Evolutionary conservation across 371 early-diverging fungal genomes (phyloP), one percentile per base, ranked within the genome.

Genomic region (Blakeslea trispora): DNA sequence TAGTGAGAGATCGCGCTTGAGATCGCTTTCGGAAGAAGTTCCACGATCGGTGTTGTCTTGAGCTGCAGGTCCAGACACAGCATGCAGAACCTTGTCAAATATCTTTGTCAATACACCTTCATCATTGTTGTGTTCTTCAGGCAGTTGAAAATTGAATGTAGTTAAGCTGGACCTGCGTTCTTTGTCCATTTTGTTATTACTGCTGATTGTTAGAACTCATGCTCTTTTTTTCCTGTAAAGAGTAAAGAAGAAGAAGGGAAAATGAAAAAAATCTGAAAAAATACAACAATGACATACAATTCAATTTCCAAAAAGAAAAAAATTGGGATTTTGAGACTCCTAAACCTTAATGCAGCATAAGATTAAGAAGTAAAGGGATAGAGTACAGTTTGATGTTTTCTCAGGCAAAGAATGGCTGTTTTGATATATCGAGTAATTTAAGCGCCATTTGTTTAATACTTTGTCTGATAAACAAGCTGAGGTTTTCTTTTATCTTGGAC

Each of bases 21-120:
- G 44, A 48, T 34, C 39, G 13, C 21, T 22, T 28, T 13, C 24
- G n/a, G 10, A 28, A 5, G 53, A 11, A 28, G 42, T 18, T 28
- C 55, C 53, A 43, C 49, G 35, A 19, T 32, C 35, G 2, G 45
- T 28, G 14, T 23, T 55, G 31, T 45, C 35, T 32, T 48, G 40
- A 49, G 23, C 40, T 32, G 54, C 17, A 18, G 59, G 63, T 19
- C 72, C 77, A 17, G 71, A 68, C 50, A 78, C 79, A 0, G 82
- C 81, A 46, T 66, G 69, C 22, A 72, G 74, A 24, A 86, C 82
- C 21, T 77, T 76, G 18, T 75, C 79, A 48, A 84, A 76, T 46
- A 86, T 61, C 46, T 84, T 85, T 44, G 83, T 77, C 19, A 86
- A 64, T 5, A 79, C 81, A 32, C 71, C 69, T 37, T 66, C 66